phyloP scores from a whole-genome alignment of 1,139 yeast species.

The Williopsis jadinii region DNA sequence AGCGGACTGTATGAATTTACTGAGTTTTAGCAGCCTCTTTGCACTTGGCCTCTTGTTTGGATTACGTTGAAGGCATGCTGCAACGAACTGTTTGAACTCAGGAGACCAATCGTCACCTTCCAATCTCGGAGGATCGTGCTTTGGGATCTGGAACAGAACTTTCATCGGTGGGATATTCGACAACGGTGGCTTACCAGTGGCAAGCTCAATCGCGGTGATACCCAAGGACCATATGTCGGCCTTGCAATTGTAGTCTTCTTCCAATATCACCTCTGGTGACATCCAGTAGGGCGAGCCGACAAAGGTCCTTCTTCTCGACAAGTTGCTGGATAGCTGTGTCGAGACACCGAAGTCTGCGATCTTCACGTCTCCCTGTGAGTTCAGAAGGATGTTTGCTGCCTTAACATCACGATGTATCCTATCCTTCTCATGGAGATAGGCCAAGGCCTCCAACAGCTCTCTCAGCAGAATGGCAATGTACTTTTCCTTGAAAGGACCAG shows the following conservation, averaged over 20 bases:
- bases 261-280: slow-evolving; percentile 95
- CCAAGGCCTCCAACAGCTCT: slow-evolving; percentile 61
- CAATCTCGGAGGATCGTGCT: slow-evolving; percentile 42
- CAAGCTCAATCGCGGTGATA: slow-evolving; percentile 77
- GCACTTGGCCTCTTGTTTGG: slow-evolving; percentile 58
- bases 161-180: slow-evolving; percentile 74
- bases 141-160: slow-evolving; percentile 56
- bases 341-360: slow-evolving; percentile 97
- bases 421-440: slow-evolving; percentile 67
- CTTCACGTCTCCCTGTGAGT: slow-evolving; percentile 68
- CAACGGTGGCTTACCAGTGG: slow-evolving; percentile 79
- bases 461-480: slow-evolving; percentile 51
- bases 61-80: slow-evolving; percentile 55
- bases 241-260: slow-evolving; percentile 77
- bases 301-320: slow-evolving; percentile 77
- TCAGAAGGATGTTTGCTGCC: slow-evolving; percentile 75
- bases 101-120: slow-evolving; percentile 33
- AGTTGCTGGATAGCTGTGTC: slow-evolving; percentile 72
- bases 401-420: slow-evolving; percentile 85
- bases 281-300: slow-evolving; percentile 99
- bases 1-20: slow-evolving; percentile 47
- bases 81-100: slow-evolving; percentile 55
- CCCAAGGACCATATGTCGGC: slow-evolving; percentile 98
- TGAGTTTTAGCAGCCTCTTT: slow-evolving; percentile 42
- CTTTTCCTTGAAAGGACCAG: slow-evolving; percentile 55